Conservation (phyloP, 78 protist species). For the Dictyostelium brefeldianum region DNA sequence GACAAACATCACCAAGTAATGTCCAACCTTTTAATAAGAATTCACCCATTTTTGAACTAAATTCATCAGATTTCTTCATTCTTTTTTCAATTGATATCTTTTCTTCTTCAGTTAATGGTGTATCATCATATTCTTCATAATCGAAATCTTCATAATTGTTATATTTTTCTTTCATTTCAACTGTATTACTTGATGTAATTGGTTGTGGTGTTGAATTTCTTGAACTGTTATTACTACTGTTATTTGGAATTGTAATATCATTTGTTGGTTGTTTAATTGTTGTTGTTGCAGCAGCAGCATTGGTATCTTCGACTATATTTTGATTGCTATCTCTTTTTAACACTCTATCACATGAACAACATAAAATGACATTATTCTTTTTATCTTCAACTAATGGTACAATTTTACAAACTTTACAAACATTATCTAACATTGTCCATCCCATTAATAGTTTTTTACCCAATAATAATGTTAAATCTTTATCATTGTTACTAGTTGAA, state of each 20-base stretch:
- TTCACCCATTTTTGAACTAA: constrained; percentile 67
- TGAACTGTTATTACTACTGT: not conserved
- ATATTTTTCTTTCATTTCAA: not conserved
- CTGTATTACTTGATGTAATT: not conserved
- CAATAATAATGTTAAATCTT: constrained; percentile 45
- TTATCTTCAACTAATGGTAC: constrained; percentile 72
- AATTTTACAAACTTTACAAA: constrained; percentile 33
- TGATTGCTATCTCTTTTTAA: constrained; percentile 41
- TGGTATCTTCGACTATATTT: constrained; percentile 5
- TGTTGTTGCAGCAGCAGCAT: not conserved
- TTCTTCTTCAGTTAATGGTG: constrained; percentile 43
- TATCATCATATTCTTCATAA: constrained; percentile 54
- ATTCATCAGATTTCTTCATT: constrained; percentile 68
- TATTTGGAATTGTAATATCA: not conserved
- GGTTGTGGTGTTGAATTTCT: not conserved
- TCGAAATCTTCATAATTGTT: constrained; percentile 17
- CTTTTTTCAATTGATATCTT: constrained; percentile 37
- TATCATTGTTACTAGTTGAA: not conserved
- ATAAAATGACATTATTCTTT: constrained; percentile 32
- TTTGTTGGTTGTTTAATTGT: not conserved
- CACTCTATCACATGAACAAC: constrained; percentile 22
- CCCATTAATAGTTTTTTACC: constrained; percentile 56
- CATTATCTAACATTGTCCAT: constrained; percentile 59
- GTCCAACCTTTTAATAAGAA: constrained; percentile 59
- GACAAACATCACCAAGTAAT: constrained; percentile 63